Base-by-base conservation (phyloP, 441 rosid genomes). In the Metrosideros polymorpha region DNA sequence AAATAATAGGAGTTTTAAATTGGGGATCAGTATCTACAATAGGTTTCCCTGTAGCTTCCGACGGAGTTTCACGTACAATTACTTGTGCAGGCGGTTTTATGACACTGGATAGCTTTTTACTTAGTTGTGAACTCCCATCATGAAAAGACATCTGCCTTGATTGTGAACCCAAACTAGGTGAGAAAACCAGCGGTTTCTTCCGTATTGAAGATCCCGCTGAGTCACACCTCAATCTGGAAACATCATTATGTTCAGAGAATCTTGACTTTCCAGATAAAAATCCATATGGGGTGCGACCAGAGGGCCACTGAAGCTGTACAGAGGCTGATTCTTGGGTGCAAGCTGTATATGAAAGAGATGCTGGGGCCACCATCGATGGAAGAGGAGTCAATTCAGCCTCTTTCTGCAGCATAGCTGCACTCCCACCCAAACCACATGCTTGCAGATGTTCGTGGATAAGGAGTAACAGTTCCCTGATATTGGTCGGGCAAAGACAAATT, bases 371-470 rank as follows among this genome's bases (percentile, higher is more conserved):
- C 91, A 91, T 87, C 19, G 91, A 89, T 76, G 97, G 92, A 85
- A 98, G 92, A 90, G 99, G 98, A 83, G 93, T 92, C 92, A 98
- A 91, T 86, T 96, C 98, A 86, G 98, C 97, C 93, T 98, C 99
- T 90, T 94, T 96, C 90, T 95, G 93, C 90, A 98, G 93, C 82
- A 88, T 59, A 63, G 93, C 89, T 51, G 99, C 98, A 89, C 95
- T 92, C 86, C 92, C 89, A 86, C 89, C 88, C 93, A 98, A 92
- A 86, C 99, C 99, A 87, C 95, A 93, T 85, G 98, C 98, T 90
- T 94, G 99, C 79, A 98, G 98, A 90, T 98, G 99, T 91, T 98
- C 99, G 83, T 96, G 99, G 54, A 98, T 94, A 87, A 98, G 99
- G 35, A 92, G 98, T 85, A 98, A 91, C 84, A 98, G 98, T 92